phyloP scores from a whole-genome alignment of 208 protist species.

The Trypanosoma melophagium region DNA sequence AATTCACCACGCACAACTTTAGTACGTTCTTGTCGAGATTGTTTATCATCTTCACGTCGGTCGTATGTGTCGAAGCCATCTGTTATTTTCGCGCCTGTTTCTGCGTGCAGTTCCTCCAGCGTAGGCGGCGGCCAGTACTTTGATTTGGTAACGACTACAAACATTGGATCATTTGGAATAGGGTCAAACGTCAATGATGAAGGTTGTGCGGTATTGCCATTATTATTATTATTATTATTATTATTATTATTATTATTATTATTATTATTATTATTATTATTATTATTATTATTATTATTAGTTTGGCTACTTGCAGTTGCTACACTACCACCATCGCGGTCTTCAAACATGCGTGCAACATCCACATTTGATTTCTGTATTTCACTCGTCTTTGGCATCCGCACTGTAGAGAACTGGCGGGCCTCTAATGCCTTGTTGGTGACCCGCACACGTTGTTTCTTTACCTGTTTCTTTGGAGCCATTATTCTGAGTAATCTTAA shows the following conservation, averaged over 20 bases:
- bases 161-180: constrained; percentile 76
- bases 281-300: too few relatives aligned
- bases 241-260: too few relatives aligned
- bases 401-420: constrained; percentile 73
- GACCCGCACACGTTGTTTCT: constrained; percentile 68
- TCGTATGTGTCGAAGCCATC: constrained; percentile 87
- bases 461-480: constrained; percentile 24
- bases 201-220: not conserved
- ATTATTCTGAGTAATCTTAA: constrained; percentile 6
- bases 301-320: too few relatives aligned
- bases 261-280: too few relatives aligned
- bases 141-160: constrained; percentile 56
- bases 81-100: constrained; percentile 34
- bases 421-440: constrained; percentile 81
- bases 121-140: constrained; percentile 73
- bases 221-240: not conserved
- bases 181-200: constrained; percentile 53
- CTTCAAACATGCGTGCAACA: constrained; percentile 54
- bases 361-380: constrained; percentile 43
- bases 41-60: constrained; percentile 64
- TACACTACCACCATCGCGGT: not conserved
- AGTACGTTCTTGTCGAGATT: constrained; percentile 45
- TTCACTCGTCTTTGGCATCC: constrained; percentile 59
- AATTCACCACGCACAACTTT: constrained; percentile 76
- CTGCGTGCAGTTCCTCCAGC: constrained; percentile 57